phyloP scores from a whole-genome alignment of 371 early-diverging fungal genomes.

The Actinomortierella wolfii region DNA sequence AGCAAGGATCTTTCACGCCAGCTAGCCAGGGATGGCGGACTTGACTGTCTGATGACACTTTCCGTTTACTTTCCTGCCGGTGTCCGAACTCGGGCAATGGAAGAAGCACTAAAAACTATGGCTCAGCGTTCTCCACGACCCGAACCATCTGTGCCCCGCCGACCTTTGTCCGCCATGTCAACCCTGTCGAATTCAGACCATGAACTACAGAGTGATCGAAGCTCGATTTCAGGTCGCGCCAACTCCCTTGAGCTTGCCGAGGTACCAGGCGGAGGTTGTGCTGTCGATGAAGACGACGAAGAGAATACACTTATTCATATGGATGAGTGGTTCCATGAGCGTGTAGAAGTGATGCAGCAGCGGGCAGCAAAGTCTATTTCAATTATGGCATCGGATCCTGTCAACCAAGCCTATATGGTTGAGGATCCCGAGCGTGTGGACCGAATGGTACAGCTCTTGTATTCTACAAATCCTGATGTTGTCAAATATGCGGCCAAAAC shows the following conservation, averaged over 20 bases:
- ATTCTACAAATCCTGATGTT: conserved; percentile 32
- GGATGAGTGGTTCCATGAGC: conserved; percentile 27
- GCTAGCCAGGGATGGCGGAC: conserved; percentile 29
- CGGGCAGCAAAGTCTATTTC: conserved; percentile 36
- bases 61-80: conserved; percentile 39
- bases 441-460: conserved; percentile 33
- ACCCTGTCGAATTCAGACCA: too few species aligned
- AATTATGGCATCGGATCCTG: conserved; percentile 22
- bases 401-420: conserved; percentile 39
- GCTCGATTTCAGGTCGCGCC: too few species aligned
- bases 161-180: too few species aligned
- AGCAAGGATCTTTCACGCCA: conserved; percentile 25
- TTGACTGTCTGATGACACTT: conserved; percentile 35
- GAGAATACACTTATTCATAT: conserved; percentile 12
- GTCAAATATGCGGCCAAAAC: conserved; percentile 64
- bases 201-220: too few species aligned
- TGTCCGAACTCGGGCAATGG: conserved; percentile 36
- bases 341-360: conserved; percentile 35
- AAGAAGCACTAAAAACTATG: conserved; percentile 23
- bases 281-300: conserved; percentile 11
- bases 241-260: too few species aligned
- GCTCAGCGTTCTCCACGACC: background rate
- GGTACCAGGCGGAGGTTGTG: too few species aligned
- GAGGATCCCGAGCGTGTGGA: conserved; percentile 41
- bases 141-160: too few species aligned